Conservation (phyloP, 2,329 filamentous ascomycete species). For the Trichoderma aggressivum region DNA sequence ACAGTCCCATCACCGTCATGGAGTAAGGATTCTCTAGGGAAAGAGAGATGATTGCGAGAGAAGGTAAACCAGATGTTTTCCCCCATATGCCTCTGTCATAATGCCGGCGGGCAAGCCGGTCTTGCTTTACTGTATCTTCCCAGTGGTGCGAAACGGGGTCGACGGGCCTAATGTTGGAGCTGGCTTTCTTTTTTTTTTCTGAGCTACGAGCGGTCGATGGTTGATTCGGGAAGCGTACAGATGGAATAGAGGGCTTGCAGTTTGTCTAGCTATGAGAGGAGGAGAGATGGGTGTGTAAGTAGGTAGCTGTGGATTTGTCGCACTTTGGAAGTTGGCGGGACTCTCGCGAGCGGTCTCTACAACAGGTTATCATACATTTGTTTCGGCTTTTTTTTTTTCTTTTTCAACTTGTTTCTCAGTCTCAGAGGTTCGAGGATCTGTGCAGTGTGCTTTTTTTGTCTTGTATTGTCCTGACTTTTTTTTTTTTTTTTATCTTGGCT, state of each 20-base stretch:
- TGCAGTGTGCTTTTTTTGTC: slow-evolving; percentile 30
- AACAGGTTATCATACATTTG: slow-evolving; percentile 46
- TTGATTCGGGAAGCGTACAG: slow-evolving; percentile 28
- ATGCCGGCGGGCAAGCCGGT: slow-evolving; percentile 32
- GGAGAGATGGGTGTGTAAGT: slow-evolving; percentile 5
- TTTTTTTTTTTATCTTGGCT: slow-evolving; percentile 1
- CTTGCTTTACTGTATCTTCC: slow-evolving; percentile 35
- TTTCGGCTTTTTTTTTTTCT: slow-evolving; percentile 26
- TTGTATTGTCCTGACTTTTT: slow-evolving; percentile 19
- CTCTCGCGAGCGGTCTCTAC: slow-evolving; percentile 37
- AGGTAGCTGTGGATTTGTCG: slow-evolving; percentile 22
- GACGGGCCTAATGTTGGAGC: slow-evolving; percentile 33
- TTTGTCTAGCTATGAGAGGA: slow-evolving; percentile 15
- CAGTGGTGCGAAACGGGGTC: slow-evolving; percentile 27
- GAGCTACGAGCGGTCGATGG: slow-evolving; percentile 29
- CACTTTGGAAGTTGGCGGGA: slow-evolving; percentile 27
- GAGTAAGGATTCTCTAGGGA: slow-evolving; percentile 15
- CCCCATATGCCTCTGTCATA: slow-evolving; percentile 18
- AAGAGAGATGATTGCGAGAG: slow-evolving; percentile 14
- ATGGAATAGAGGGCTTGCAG: slow-evolving; percentile 21
- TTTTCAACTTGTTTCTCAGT: neutral
- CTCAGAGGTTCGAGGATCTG: slow-evolving; percentile 25
- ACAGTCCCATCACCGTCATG: slow-evolving; percentile 17
- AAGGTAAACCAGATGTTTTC: slow-evolving; percentile 16
- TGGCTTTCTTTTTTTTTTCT: slow-evolving; percentile 22